Base-by-base conservation (phyloP, 2,329 filamentous ascomycete genomes). In the Hirsutella thompsonii region DNA sequence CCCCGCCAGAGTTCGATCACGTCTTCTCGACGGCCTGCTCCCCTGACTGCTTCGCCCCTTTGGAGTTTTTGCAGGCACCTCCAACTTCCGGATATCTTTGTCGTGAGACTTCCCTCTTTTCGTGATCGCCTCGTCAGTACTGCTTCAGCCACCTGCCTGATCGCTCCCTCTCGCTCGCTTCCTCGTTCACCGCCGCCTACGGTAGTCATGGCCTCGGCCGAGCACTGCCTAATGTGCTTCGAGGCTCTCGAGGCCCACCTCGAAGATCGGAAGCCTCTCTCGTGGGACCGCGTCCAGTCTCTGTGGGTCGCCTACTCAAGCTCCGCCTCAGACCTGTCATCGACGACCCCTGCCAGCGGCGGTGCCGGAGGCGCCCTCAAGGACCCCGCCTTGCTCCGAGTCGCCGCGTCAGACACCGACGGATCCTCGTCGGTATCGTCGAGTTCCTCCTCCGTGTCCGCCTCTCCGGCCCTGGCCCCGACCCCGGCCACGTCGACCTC, bases 171-270 rank as follows among this genome's bases (percentile, higher is more conserved):
- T 26, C 23, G 23, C 23, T 26, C 23, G 23, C 23, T 6, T 26
- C 23, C 28, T 30, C 28, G 9, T 30, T 30, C 28, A 30, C n/a
- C n/a, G n/a, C n/a, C n/a, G 13, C n/a, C 43, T 41, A 10, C 11
- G n/a, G n/a, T n/a, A n/a, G 38, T 36, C 49, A 96, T 96, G 90
- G 90, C 92, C 38, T 82, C 83, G 43, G 64, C 76, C 52, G 81
- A 81, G 44, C 90, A 96, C 63, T 95, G 89, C 62, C 79, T 90
- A 55, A 89, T 81, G 63, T 95, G 89, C 68, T 96, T 98, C 69
- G 92, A 98, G 64, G 72, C 72, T 33, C 78, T 98, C 30, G 72
- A 77, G 38, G 82, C 89, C 41, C 75, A 79, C 45, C 84, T 94
- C 50, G 75, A 86, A 50, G 67, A 73, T 47, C 80, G 81, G 46